Base-by-base conservation (phyloP, 768 basidiomycete species). In the Crucibulum laeve region DNA sequence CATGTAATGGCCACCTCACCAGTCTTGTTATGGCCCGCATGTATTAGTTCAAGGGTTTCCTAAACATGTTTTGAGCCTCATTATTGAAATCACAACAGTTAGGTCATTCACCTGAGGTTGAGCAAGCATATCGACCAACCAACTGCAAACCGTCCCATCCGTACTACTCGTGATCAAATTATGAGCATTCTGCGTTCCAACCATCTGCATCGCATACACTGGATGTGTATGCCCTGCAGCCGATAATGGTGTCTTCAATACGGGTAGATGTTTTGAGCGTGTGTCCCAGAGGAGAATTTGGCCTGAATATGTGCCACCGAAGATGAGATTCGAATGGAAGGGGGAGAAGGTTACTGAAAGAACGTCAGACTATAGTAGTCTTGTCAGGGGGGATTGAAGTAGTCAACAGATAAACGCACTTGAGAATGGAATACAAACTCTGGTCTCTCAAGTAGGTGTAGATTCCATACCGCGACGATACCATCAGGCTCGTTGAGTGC, bases 361-460 rank as follows among this genome's bases (percentile, higher is more conserved):
- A 25, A 98, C 93, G 57, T 99, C 96, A 37, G 96, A 97, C 96
- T 97, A 61, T 4, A 37, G 37, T 17, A 18, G 13, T 42, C 42
- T 25, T n/a, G 33, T 61, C 32, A 48, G 47, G 50, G 43, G 25
- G 17, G 38, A 14, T 33, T 24, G 21, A 43, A 33, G 26, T 39
- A 6, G 38, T 34, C 39, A 42, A 30, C 7, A n/a, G 17, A 42
- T n/a, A 18, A 23, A 65, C 82, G 38, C 46, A 96, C 95, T 72
- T 96, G 96, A 2, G 96, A 93, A 60, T 99, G 96, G 66, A 99
- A 98, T 43, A 98, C 80, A 51, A 97, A 99, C 60, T 99, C 96
- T 21, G 96, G 94, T 49, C 95, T 79, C 59, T 97, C 96, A 1
- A 93, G 73, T 3, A 98, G 68, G 60, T 98, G 96, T 25, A 96